Evolutionary conservation across 768 basidiomycete genomes (phyloP), one percentile per base, ranked within the genome.

Genomic region (Lentinus brumalis): DNA sequence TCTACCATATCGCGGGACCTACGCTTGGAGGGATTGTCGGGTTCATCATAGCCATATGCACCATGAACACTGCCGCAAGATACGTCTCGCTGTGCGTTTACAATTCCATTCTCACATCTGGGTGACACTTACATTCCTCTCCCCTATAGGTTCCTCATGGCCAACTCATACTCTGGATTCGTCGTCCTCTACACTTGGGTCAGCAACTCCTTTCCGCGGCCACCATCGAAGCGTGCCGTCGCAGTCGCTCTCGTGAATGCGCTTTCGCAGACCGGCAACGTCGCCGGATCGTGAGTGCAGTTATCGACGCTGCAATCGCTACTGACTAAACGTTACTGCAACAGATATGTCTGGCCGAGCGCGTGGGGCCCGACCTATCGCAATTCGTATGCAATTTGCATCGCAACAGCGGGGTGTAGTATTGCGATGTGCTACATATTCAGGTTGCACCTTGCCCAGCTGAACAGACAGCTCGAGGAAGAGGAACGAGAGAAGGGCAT

Each of bases 201-300:
- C 55, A 80, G 79, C 56, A 83, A 80, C 63, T 79, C 80, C 11
- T 79, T 96, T 74, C 84, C 92, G 35, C 83, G 85, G 15, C 87
- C 94, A 38, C 82, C 92, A 3, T 86, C 88, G 18, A 96, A 95
- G 74, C 87, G 94, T 5, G 90, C 94, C 0, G 88, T 94, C 10
- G 88, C 88, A 5, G 78, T 96, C 42, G 94, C 92, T 0, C 74
- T 92, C 62, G 83, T 94, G 66, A 94, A 95, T 70, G 84, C 87
- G 32, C 84, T 92, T 66, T 88, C 89, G 3, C 87, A 92, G 67
- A 77, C 91, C 2, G 94, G 94, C 1, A 96, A 96, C 73, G 81
- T 96, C 35, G 76, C 86, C 41, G 94, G 94, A 65, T 87, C 92
- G 39, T 71, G 47, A 60, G 70, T 70, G 2, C 40, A 30, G 16